These are phyloP conservation scores for Leishmania tarentolae DNA, from an alignment of 208 protist genomes.

Conservation along the genomic window DNA sequence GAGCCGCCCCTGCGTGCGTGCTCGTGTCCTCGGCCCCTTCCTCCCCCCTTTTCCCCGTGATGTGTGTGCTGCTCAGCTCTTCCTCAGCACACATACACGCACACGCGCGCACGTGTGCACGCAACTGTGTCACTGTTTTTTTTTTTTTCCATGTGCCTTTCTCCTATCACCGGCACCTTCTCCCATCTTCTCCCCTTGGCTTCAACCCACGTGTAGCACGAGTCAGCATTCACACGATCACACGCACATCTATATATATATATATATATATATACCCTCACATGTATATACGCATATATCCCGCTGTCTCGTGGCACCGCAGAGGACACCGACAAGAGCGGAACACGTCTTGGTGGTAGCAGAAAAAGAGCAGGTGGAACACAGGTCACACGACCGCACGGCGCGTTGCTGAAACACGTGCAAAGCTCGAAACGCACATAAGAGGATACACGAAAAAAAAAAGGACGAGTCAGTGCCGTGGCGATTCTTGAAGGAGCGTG, in stretches of 20 bases:
- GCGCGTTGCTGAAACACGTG: too few species aligned
- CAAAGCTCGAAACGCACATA: too few species aligned
- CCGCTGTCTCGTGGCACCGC: too few species aligned
- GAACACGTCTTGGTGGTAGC: too few species aligned
- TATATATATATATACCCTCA: too few species aligned
- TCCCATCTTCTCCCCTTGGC: conserved; percentile 4
- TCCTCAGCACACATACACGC: neutral
- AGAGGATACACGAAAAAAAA: too few species aligned
- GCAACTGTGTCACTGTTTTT: neutral
- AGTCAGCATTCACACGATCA: neutral
- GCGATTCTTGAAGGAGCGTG: neutral
- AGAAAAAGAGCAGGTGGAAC: too few species aligned
- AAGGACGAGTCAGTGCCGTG: neutral
- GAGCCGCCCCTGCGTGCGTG: neutral
- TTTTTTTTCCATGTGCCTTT: neutral
- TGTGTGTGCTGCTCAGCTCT: neutral
- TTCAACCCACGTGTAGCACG: neutral
- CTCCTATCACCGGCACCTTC: neutral
- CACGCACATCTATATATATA: neutral
- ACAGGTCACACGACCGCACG: too few species aligned
- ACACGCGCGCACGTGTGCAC: neutral
- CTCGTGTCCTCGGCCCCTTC: neutral
- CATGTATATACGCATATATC: too few species aligned
- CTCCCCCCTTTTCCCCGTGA: neutral
- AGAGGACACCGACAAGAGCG: too few species aligned